Conservation (phyloP, 768 basidiomycete genomes). For the Amanita fuliginea region DNA sequence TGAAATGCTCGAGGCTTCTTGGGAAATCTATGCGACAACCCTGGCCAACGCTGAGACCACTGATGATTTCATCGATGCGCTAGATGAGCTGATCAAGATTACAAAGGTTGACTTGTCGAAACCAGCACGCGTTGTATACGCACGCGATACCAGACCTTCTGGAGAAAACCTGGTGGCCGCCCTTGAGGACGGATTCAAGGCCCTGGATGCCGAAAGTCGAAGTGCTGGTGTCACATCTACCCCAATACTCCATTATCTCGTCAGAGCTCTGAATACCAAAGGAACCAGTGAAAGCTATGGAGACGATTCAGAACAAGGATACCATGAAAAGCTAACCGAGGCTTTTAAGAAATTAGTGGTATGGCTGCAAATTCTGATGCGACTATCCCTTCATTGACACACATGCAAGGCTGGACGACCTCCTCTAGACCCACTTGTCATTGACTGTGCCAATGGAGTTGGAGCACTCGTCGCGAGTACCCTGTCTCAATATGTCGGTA, state of each 20-base stretch:
- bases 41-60: conserved; percentile 77
- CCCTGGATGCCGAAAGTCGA: conserved; percentile 54
- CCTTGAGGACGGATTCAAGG: conserved; percentile 73
- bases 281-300: conserved; percentile 73
- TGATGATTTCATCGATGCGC: conserved; percentile 55
- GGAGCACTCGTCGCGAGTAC: conserved; percentile 64
- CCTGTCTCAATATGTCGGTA: conserved; percentile 48
- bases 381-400: conserved; percentile 4
- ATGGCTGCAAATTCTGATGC: conserved; percentile 19
- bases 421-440: conserved; percentile 46
- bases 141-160: conserved; percentile 87
- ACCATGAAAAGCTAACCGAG: conserved; percentile 67
- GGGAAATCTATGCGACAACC: conserved; percentile 82
- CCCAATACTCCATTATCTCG: conserved; percentile 92
- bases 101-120: conserved; percentile 69
- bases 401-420: conserved; percentile 43
- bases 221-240: conserved; percentile 86
- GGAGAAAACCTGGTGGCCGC: conserved; percentile 67
- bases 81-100: conserved; percentile 50
- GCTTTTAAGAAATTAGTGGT: conserved; percentile 88
- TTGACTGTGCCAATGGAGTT: conserved; percentile 99
- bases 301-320: conserved; percentile 70
- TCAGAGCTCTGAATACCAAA: conserved; percentile 80
- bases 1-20: conserved; percentile 91
- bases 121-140: conserved; percentile 81